Evolutionary conservation across 495 filamentous ascomycete genomes (phyloP).

Genomic region (Penicillium cosmopolitanum): DNA sequence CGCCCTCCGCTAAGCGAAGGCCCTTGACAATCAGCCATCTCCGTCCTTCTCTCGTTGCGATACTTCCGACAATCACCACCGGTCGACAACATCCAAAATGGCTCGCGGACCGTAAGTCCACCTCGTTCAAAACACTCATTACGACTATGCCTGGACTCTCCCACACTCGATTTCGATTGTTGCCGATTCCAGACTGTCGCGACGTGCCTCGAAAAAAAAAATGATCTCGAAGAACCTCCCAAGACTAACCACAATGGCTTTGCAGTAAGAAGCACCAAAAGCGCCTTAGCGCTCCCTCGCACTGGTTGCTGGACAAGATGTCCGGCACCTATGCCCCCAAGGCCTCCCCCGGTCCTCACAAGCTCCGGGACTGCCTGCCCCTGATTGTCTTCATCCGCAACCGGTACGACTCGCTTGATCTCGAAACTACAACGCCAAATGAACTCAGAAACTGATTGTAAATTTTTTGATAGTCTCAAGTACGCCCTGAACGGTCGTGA

Average conservation of each 20-base stretch:
- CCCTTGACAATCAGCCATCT: slow-evolving; percentile 30
- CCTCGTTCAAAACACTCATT: neutral
- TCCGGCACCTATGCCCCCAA: slow-evolving; percentile 96
- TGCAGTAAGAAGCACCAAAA: slow-evolving; percentile 98
- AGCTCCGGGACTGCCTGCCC: slow-evolving; percentile 97
- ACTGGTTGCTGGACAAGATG: slow-evolving; percentile 99
- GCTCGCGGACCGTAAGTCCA: slow-evolving; percentile 71
- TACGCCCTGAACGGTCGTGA: slow-evolving; percentile 99
- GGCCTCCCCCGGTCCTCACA: slow-evolving; percentile 96
- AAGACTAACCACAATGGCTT: slow-evolving; percentile 37
- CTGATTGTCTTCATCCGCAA: slow-evolving; percentile 99
- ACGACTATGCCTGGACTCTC: slow-evolving; percentile 1
- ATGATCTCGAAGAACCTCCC: slow-evolving; percentile 11
- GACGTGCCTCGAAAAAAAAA: slow-evolving; percentile 4
- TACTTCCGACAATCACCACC: slow-evolving; percentile 43
- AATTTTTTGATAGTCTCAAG: slow-evolving; percentile 70
- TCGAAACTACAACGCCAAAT: neutral
- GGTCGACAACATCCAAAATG: slow-evolving; percentile 61
- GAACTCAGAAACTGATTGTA: slow-evolving; percentile 19
- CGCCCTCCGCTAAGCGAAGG: slow-evolving; percentile 44
- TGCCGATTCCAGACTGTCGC: slow-evolving; percentile 7
- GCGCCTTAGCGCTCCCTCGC: slow-evolving; percentile 96
- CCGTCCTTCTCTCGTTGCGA: slow-evolving; percentile 31
- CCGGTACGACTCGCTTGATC: slow-evolving; percentile 48
- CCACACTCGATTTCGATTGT: slow-evolving; percentile 2